Evolutionary conservation across 495 filamentous ascomycete genomes (phyloP).

Genomic region (Aspergillus steynii): DNA sequence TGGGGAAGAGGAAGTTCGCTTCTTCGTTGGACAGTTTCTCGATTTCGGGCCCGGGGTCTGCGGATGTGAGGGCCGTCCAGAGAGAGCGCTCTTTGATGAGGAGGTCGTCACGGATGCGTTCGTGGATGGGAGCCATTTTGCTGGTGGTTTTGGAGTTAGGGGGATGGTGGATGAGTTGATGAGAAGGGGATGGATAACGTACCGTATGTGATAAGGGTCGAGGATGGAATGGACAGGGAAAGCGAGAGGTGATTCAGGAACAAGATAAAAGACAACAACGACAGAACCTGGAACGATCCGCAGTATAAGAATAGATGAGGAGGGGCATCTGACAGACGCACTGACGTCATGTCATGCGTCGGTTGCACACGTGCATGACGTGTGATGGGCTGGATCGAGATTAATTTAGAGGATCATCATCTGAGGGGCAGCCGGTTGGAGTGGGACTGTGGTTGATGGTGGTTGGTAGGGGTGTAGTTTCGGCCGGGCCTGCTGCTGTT

Average conservation of each 20-base stretch:
- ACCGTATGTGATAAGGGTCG: too few species aligned
- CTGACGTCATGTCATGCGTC: constrained; percentile 8
- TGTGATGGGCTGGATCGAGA: constrained; percentile 1
- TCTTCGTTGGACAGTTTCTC: constrained; percentile 38
- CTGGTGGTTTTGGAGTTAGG: not conserved
- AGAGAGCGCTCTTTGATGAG: constrained; percentile 40
- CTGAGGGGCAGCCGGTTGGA: not conserved
- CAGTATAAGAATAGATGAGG: not conserved
- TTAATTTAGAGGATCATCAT: constrained; percentile 5
- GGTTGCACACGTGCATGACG: constrained; percentile 10
- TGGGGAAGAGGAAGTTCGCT: constrained; percentile 42
- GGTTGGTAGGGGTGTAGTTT: not conserved
- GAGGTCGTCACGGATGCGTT: constrained; percentile 46
- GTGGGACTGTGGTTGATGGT: not conserved
- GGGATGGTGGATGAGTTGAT: not conserved
- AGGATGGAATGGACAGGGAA: too few species aligned
- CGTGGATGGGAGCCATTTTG: constrained; percentile 42
- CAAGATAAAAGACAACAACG: not conserved
- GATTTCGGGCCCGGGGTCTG: constrained; percentile 41
- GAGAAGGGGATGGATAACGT: not conserved
- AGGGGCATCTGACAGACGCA: constrained; percentile 1
- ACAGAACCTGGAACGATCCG: not conserved
- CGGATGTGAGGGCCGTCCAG: constrained; percentile 47
- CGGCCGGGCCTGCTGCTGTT: not conserved
- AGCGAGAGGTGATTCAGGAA: not conserved